Base-by-base conservation (phyloP, 768 basidiomycete species). In the Lepiota venenata region DNA sequence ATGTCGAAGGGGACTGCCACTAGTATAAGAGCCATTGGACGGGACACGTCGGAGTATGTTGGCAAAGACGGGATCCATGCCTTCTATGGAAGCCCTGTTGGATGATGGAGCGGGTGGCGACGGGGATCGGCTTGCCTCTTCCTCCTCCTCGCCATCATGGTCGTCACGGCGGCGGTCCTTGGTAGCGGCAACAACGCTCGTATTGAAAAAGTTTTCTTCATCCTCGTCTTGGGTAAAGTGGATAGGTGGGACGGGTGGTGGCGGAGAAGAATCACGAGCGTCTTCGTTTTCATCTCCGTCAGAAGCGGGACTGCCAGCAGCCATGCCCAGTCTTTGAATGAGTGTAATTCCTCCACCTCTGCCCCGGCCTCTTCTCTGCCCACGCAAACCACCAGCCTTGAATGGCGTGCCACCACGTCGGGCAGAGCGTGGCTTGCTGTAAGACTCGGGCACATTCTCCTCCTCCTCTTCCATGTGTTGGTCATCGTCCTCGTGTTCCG, bases 41-140 rank as follows among this genome's bases (percentile, higher is more conserved):
- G 77, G 73, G 2, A 75, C 68, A 18, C 85, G 84, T 52, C 81
- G 81, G 42, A 93, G 81, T 12, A 91, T 77, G 56, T 88, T 89
- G 50, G 91, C 90, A 63, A 91, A 94, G 0, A 72, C 78, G 9
- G 93, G 92, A 57, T 93, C 92, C 87, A 94, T 90, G 41, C 90
- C 91, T 52, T 93, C 90, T 3, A 91, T 78, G 61, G 85, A 89
- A 7, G 81, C 81, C 35, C 85, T 76, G 61, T 88, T 87, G 3
- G 84, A 85, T 8, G 64, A 52, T n/a, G 58, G 51, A 69, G 66
- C 9, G 70, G 72, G 8, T 1, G 77, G 75, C 2, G 77, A 78
- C 22, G 61, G 67, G 12, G 68, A 67, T 2, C 61, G 60, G 12
- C 63, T 63, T 25, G 5, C 21, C 32, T 47, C 32, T 15, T 5